A percentile compares a stretch with the other conserved stretches of the same genome.
Evolutionary conservation across 2,329 filamentous ascomycete genomes (phyloP).

Genomic region (Diatrype stigma): DNA sequence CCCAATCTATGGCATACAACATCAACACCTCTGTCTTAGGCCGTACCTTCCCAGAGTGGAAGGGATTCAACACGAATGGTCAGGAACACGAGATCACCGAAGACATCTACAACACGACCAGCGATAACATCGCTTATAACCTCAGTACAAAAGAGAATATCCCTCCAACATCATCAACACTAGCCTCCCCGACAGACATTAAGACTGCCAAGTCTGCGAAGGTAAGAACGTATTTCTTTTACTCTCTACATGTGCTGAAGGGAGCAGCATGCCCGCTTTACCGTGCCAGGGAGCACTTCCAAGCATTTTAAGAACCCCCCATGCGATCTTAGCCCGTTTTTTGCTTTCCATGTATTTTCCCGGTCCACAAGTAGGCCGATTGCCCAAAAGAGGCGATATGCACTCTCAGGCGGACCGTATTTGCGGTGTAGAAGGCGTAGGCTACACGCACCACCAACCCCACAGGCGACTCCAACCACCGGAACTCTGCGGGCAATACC

Average conservation of each 20-base stretch:
- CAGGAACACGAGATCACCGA: slow-evolving; percentile 18
- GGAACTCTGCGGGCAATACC: background rate
- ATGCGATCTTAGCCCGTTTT: too few relatives aligned
- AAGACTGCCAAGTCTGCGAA: background rate
- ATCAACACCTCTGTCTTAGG: slow-evolving; percentile 35
- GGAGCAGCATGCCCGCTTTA: background rate
- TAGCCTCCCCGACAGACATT: background rate
- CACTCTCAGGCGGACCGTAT: background rate
- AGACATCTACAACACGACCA: slow-evolving; percentile 28
- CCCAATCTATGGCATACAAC: slow-evolving; percentile 18
- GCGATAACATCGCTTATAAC: slow-evolving; percentile 20
- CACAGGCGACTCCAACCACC: background rate
- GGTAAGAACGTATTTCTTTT: background rate
- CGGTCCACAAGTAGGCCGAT: background rate
- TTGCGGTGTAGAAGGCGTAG: background rate
- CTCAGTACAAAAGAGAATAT: slow-evolving; percentile 42
- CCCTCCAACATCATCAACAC: slow-evolving; percentile 28
- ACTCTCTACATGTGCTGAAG: background rate
- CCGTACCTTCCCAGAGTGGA: slow-evolving; percentile 50
- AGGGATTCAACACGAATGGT: slow-evolving; percentile 16
- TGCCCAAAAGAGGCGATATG: background rate
- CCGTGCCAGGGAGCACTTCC: too few relatives aligned
- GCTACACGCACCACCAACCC: background rate
- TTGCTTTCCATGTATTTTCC: background rate
- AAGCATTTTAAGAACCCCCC: too few relatives aligned